Evolutionary conservation across 805 yeast genomes (phyloP), one percentile per base, ranked within the genome.

Genomic region (Kluyveromyces siamensis): DNA sequence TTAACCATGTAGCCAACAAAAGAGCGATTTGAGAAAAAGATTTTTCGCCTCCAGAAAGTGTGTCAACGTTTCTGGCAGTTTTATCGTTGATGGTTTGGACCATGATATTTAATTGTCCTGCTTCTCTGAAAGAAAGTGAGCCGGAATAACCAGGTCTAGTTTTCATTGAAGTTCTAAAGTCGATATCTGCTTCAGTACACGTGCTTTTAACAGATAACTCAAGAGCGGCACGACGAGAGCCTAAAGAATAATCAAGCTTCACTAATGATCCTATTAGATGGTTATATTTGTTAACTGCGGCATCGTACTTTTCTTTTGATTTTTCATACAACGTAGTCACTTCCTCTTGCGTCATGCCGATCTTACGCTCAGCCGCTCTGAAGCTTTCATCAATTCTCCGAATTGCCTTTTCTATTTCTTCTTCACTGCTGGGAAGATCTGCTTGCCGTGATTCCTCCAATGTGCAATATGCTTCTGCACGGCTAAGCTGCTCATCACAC

Each of bases 1-100:
- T 83, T 54, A 81, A 80, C 99, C 99, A 93, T 27, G 95, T 84
- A 0, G 97, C 84, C 51, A 91, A 71, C 42, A 93, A 67, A 50
- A 93, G 74, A 0, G 97, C 86, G 53, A 91, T 82, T 63, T 95
- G 99, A 0, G 96, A 81, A 64, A 84, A 91, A 0, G 97, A 88
- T 62, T 90, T 90, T 63, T 93, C 99, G 42, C 99, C 99, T 37
- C 99, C 99, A 1, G 96, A 88, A 25, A 91, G 73, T 0, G 96
- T 84, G 54, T 82, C 86, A 3, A 87, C 87, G 37, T 83, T 79
- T 55, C 96, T 73, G 33, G 77, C 72, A 27, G 74, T 74, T 38
- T 73, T 75, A 50, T 77, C 81, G 45, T 72, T 76, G 50, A 77
- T 76, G 0, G 89, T 83, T 27, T 83, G 75, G 2, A 83, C 87